phyloP scores from a whole-genome alignment of 2,329 filamentous ascomycete genomes.

The Acephala macrosclerotiorum region DNA sequence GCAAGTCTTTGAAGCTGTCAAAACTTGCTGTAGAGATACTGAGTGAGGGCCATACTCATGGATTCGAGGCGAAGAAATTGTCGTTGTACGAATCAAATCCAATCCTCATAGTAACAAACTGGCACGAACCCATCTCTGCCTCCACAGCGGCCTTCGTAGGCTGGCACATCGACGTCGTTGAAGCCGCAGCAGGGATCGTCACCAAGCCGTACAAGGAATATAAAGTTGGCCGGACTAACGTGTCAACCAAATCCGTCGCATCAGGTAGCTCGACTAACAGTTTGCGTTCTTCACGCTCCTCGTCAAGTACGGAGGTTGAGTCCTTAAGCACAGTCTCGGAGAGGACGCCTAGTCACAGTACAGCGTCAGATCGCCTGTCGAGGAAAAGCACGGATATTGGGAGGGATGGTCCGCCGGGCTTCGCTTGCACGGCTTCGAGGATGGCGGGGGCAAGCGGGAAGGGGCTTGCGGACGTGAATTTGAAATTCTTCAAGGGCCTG shows the following conservation, averaged over 20 bases:
- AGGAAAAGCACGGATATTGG: background rate
- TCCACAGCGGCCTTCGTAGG: constrained; percentile 17
- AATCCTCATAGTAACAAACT: constrained; percentile 41
- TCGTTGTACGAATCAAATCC: constrained; percentile 14
- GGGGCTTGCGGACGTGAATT: constrained; percentile 9
- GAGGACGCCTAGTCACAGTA: background rate
- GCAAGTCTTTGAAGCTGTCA: constrained; percentile 43
- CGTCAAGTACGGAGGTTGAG: background rate
- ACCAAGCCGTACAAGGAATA: constrained; percentile 20
- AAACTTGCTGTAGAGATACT: constrained; percentile 28
- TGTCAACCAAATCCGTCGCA: background rate
- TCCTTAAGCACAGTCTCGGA: background rate
- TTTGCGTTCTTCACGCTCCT: background rate
- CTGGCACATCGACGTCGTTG: constrained; percentile 10
- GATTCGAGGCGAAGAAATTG: constrained; percentile 12
- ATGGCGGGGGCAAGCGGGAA: constrained; percentile 19
- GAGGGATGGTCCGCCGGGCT: background rate
- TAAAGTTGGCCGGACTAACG: background rate
- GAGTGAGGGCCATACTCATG: background rate
- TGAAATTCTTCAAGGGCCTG: constrained; percentile 31
- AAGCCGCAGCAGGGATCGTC: constrained; percentile 13
- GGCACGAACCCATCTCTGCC: constrained; percentile 45
- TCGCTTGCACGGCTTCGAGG: constrained; percentile 2
- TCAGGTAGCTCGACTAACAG: background rate
- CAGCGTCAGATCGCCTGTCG: background rate